A percentile compares a stretch with the other conserved stretches of the same genome.
Evolutionary conservation across 768 basidiomycete species (phyloP).

Genomic region (Naganishia randhawae): DNA sequence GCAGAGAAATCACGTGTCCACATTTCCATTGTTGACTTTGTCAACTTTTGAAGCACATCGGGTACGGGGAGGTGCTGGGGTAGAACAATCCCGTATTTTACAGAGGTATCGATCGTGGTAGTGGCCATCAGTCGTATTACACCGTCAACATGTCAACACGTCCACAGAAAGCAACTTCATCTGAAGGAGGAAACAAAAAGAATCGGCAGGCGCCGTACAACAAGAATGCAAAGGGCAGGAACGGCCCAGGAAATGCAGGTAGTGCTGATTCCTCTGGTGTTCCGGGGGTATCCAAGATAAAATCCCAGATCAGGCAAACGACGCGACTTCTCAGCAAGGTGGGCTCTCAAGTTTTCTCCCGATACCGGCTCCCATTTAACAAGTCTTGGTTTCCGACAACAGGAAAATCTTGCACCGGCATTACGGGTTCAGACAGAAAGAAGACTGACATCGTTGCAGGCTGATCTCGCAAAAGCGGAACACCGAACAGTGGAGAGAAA

Average conservation of each 20-base stretch:
- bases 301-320: constrained; percentile 77
- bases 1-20: constrained; percentile 18
- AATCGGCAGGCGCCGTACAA: constrained; percentile 21
- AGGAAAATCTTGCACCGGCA: constrained; percentile 81
- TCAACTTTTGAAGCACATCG: not conserved
- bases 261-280: constrained; percentile 28
- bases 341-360: not conserved
- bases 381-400: not conserved
- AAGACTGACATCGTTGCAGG: constrained; percentile 68
- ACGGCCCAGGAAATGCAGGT: constrained; percentile 4
- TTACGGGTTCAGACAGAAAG: constrained; percentile 77
- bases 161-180: constrained; percentile 4
- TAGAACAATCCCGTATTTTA: not conserved
- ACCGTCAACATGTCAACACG: not conserved
- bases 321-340: constrained; percentile 64
- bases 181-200: constrained; percentile 21
- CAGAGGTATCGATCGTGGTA: not conserved
- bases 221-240: constrained; percentile 8
- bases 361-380: not conserved
- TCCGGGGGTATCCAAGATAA: constrained; percentile 80
- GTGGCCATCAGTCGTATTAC: not conserved
- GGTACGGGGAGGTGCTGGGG: not conserved
- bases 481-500: constrained; percentile 54
- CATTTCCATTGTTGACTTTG: constrained; percentile 21
- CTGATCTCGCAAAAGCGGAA: constrained; percentile 47